Percentiles rank a stretch among this genome's conserved stretches.
Conservation (phyloP, 208 protist species). For the Acanthamoeba quina region DNA sequence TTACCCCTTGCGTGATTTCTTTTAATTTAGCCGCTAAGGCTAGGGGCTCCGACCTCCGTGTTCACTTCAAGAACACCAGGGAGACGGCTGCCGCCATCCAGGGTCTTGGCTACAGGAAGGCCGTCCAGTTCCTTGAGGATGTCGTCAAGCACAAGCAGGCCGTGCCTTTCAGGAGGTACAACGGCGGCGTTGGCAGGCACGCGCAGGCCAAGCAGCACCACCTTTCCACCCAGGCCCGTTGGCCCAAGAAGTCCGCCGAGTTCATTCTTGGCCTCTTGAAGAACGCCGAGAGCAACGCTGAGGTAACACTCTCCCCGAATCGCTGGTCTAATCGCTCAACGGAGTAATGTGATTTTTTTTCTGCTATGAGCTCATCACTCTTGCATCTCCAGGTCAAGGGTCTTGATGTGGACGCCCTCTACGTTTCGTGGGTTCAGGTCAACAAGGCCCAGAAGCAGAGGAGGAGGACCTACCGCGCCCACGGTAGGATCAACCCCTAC, state of each 20-base stretch:
- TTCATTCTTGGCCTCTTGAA: constrained; percentile 91
- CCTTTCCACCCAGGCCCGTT: constrained; percentile 88
- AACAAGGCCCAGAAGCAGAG: constrained; percentile 92
- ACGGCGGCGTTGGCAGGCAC: constrained; percentile 88
- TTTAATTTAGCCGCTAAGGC: constrained; percentile 85
- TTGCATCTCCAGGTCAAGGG: constrained; percentile 84
- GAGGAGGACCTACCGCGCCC: constrained; percentile 94
- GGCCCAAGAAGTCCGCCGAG: constrained; percentile 92
- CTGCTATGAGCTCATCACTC: neutral
- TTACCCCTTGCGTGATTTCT: too few relatives aligned
- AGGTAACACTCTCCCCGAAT: constrained; percentile 65
- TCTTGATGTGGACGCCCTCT: constrained; percentile 91
- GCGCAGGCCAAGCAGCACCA: constrained; percentile 78
- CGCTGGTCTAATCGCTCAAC: neutral
- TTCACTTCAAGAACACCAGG: constrained; percentile 96
- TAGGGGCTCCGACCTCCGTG: constrained; percentile 89
- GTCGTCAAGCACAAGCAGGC: constrained; percentile 92
- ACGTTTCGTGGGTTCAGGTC: constrained; percentile 93
- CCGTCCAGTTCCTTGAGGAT: constrained; percentile 91
- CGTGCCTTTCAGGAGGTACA: constrained; percentile 93
- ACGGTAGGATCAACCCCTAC: constrained; percentile 95
- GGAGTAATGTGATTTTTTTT: neutral
- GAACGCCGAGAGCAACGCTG: constrained; percentile 94
- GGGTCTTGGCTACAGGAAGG: constrained; percentile 89
- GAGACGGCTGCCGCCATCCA: constrained; percentile 92